Evolutionary conservation across 176 grass and related monocot species (phyloP).

Genomic region (Oryza meridionalis): DNA sequence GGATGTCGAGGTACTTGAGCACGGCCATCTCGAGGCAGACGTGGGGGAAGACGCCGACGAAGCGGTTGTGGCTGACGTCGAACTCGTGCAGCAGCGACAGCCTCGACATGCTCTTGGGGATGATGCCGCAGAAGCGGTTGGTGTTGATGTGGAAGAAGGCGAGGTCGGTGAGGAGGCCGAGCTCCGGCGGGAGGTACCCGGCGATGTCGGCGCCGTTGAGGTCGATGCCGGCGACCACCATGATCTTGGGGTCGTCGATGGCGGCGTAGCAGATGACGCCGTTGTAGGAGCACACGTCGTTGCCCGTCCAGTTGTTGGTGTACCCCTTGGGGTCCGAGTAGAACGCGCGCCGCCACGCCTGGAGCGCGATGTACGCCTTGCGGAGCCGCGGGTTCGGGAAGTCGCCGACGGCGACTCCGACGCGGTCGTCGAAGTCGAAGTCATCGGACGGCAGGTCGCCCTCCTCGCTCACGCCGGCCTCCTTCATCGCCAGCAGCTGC

Average conservation of each 20-base stretch:
- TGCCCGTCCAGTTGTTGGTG: conserved; percentile 51
- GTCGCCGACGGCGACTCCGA: background rate
- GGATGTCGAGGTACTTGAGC: conserved; percentile 55
- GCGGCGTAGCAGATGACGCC: conserved; percentile 45
- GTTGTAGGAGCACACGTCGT: conserved; percentile 57
- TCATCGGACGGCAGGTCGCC: conserved; percentile 26
- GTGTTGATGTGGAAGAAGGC: conserved; percentile 65
- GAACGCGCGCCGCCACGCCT: conserved; percentile 62
- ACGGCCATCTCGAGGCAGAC: conserved; percentile 32
- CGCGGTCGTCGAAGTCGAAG: conserved; percentile 54
- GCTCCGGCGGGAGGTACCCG: conserved; percentile 48
- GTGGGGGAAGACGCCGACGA: conserved; percentile 48
- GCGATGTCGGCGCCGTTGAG: conserved; percentile 62
- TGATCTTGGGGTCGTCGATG: conserved; percentile 28
- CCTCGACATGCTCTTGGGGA: conserved; percentile 45
- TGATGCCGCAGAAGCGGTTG: conserved; percentile 62
- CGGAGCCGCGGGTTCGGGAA: conserved; percentile 52
- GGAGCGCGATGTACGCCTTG: conserved; percentile 55
- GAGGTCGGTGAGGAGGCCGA: conserved; percentile 47
- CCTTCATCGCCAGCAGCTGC: conserved; percentile 50
- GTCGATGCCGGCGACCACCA: conserved; percentile 47
- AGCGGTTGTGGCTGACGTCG: conserved; percentile 60
- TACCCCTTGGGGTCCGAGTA: conserved; percentile 62
- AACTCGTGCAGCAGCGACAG: conserved; percentile 47
- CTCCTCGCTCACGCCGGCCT: conserved; percentile 7